Conservation (phyloP, 768 basidiomycete genomes). For the Pluteus cervinus region DNA sequence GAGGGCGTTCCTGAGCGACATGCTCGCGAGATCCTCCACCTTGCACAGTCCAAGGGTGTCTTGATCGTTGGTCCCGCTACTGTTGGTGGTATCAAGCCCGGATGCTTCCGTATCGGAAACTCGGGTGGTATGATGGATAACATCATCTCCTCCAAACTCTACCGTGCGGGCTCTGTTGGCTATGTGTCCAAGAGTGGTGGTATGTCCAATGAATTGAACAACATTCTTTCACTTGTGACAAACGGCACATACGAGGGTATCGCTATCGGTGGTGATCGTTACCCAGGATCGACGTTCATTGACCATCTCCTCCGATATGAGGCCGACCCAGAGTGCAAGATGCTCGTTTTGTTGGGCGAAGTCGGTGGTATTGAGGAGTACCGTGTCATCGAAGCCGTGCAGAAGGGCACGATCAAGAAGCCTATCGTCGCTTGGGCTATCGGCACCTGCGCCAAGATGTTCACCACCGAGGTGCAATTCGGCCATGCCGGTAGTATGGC, state of each 20-base stretch:
- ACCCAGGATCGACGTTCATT: conserved; percentile 98
- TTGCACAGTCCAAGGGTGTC: conserved; percentile 79
- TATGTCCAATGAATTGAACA: conserved; percentile 99
- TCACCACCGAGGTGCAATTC: conserved; percentile 98
- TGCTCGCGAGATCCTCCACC: conserved; percentile 91
- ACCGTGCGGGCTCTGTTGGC: conserved; percentile 94
- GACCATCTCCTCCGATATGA: conserved; percentile 98
- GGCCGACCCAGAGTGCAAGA: conserved; percentile 95
- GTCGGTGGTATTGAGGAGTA: conserved; percentile 99
- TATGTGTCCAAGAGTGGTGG: conserved; percentile 99
- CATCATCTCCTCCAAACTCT: conserved; percentile 97
- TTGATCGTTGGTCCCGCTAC: conserved; percentile 95
- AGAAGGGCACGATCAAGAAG: conserved; percentile 89
- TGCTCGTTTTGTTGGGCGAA: conserved; percentile 98
- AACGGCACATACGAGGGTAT: conserved; percentile 99
- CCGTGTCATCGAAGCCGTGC: conserved; percentile 97
- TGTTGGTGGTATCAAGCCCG: conserved; percentile 99
- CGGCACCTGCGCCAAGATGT: conserved; percentile 99
- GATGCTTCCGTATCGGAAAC: conserved; percentile 99
- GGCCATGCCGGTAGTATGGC: conserved; percentile 99
- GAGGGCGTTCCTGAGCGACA: conserved; percentile 99
- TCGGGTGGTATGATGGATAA: conserved; percentile 99
- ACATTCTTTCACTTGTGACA: conserved; percentile 92
- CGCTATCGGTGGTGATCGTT: conserved; percentile 98
- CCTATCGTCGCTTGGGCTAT: conserved; percentile 99